These are phyloP conservation scores for Peniophora sp. DNA, from an alignment of 1,284 basidiomycete genomes.

Conservation along the genomic window DNA sequence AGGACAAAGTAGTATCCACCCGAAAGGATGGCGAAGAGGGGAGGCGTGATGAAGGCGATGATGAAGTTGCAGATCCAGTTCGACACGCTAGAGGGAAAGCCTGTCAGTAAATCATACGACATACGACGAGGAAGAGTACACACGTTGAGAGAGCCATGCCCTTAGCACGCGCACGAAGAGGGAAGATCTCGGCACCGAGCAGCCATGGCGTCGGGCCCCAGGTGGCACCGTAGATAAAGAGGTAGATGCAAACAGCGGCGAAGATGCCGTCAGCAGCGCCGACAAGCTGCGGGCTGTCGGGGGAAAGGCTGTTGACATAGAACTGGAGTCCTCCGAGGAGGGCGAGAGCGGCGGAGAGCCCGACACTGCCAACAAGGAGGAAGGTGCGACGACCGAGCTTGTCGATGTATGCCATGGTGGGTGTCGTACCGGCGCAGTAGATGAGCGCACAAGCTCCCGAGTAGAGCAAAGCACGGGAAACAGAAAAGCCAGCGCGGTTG, in stretches of 20 bases:
- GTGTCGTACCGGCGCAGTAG: conserved; percentile 48
- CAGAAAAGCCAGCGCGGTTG: conserved; percentile 39
- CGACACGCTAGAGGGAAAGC: conserved; percentile 28
- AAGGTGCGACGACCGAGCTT: conserved; percentile 42
- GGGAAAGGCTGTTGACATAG: conserved; percentile 30
- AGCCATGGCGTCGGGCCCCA: conserved; percentile 65
- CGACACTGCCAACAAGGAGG: conserved; percentile 39
- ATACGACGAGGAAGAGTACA: too few relatives aligned
- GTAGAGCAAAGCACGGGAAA: conserved; percentile 35
- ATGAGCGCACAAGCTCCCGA: conserved; percentile 50
- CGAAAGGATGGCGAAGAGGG: conserved; percentile 33
- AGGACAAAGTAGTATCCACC: conserved; percentile 46
- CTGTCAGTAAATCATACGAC: too few relatives aligned
- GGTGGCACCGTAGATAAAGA: conserved; percentile 42
- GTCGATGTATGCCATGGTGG: conserved; percentile 51
- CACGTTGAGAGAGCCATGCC: conserved; percentile 50
- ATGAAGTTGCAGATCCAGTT: conserved; percentile 55
- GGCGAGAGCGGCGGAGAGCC: conserved; percentile 31
- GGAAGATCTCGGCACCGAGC: conserved; percentile 56
- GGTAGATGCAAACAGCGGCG: conserved; percentile 31
- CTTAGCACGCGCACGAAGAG: conserved; percentile 57
- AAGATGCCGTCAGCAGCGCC: conserved; percentile 38
- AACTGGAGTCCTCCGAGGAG: conserved; percentile 38
- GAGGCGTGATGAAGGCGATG: conserved; percentile 46
- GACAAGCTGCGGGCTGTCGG: conserved; percentile 21